Percentiles rank a stretch among this genome's conserved stretches.
phyloP scores from a whole-genome alignment of 345 rosid species.

The Hibiscus tridactylites region DNA sequence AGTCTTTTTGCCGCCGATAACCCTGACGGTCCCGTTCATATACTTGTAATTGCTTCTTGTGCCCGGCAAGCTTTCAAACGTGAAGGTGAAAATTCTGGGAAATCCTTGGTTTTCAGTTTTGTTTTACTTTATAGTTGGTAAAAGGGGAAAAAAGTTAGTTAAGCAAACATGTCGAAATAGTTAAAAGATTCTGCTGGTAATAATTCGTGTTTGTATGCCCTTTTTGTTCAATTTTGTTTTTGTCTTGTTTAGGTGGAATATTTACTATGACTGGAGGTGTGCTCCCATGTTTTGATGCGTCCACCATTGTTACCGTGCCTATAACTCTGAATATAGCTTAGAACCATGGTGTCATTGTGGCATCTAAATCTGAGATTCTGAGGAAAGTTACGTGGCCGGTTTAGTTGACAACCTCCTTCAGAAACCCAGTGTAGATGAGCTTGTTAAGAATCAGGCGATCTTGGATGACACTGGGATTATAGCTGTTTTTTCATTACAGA shows the following conservation, averaged over 20 bases:
- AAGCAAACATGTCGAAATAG: background rate
- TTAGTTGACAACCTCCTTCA: conserved; percentile 80
- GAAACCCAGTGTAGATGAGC: conserved; percentile 75
- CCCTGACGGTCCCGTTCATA: conserved; percentile 92
- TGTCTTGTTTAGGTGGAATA: conserved; percentile 56
- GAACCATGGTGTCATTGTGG: conserved; percentile 90
- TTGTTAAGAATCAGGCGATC: conserved; percentile 59
- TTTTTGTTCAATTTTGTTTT: background rate
- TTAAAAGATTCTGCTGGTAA: too few relatives aligned
- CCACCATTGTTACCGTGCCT: conserved; percentile 86
- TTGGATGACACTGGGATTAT: conserved; percentile 89
- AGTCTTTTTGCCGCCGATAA: conserved; percentile 87
- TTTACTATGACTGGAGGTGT: conserved; percentile 98
- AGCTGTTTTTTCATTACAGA: conserved; percentile 62
- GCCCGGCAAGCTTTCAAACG: conserved; percentile 69
- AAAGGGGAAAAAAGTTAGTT: too few relatives aligned
- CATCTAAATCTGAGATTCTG: conserved; percentile 41
- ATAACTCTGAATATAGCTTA: conserved; percentile 91
- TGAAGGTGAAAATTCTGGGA: conserved; percentile 31
- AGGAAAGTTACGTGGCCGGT: conserved; percentile 36
- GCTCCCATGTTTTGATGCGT: conserved; percentile 91
- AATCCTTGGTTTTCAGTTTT: background rate
- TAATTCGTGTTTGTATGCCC: too few relatives aligned
- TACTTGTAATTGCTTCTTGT: conserved; percentile 90
- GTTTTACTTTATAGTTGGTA: too few relatives aligned